Base-by-base conservation (phyloP, 1,139 yeast species). In the Dujonia santamariae region DNA sequence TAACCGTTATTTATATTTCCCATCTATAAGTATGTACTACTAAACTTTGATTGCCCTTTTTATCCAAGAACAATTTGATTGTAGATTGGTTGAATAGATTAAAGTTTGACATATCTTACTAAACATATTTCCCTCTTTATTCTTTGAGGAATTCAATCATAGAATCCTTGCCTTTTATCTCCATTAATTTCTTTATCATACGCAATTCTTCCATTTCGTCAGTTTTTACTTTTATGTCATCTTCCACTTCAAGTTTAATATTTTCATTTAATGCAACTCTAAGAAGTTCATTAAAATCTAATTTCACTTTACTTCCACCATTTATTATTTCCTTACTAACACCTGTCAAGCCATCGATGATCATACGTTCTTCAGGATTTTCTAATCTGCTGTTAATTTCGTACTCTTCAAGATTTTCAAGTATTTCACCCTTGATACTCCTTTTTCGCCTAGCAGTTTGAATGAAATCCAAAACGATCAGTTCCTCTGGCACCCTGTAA, bases 391-490 rank as follows among this genome's bases (percentile, higher is more conserved):
- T 36, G 23, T 38, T 41, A 18, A 38, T 40, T 13, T 59, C 63
- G 33, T 59, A 59, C 11, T 45, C 44, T 14, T 40, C 35, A 23
- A 71, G 44, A 13, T 48, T 45, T 7, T 51, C 44, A 14, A 71
- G 30, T 3, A 67, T 44, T 3, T 43, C 41, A 7, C 53, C 37
- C 36, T 65, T 67, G 12, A 53, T 45, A 8, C 41, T 15, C 7
- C 26, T 36, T 21, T 50, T 45, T 4, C 31, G 13, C 20, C 6
- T n/a, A 31, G 46, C 18, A 37, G 36, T 44, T 51, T 48, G 77
- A 24, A 85, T 56, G 51, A 92, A 92, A 54, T 90, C 96, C 21
- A 88, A 59, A 31, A 84, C 60, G 4, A 92, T 69, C 48, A 87
- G 83, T 31, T 71, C 70, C 45, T 87, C 96, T 0, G 88, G 85